Percentiles rank a stretch among this genome's conserved stretches.
These are phyloP conservation scores for Beauveria varroae DNA, from an alignment of 2,329 filamentous ascomycete species.

Conservation along the genomic window DNA sequence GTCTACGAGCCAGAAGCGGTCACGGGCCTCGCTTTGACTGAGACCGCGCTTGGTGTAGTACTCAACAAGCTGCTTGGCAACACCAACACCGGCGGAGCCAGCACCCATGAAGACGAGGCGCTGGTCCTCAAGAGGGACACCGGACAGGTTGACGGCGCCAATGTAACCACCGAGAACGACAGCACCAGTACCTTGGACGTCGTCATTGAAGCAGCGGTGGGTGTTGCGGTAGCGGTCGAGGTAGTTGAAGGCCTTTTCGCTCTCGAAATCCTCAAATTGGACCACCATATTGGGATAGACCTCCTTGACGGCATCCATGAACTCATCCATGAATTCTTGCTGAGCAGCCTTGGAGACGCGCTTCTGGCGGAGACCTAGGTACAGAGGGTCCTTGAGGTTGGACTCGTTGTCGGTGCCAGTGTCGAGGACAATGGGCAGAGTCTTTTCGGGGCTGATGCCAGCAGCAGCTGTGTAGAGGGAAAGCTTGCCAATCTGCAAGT, in stretches of 20 bases:
- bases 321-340: constrained; percentile 90
- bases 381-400: constrained; percentile 65
- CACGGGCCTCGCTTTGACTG: constrained; percentile 75
- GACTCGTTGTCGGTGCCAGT: constrained; percentile 59
- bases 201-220: constrained; percentile 97
- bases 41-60: constrained; percentile 92
- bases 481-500: constrained; percentile 72
- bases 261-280: constrained; percentile 98
- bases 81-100: constrained; percentile 90
- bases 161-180: constrained; percentile 83
- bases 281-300: constrained; percentile 62
- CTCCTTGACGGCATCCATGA: constrained; percentile 86
- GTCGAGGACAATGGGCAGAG: constrained; percentile 62
- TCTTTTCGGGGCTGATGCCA: constrained; percentile 86
- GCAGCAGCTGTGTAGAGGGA: constrained; percentile 92
- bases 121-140: constrained; percentile 80
- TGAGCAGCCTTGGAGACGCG: constrained; percentile 73
- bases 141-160: constrained; percentile 72
- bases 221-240: constrained; percentile 80
- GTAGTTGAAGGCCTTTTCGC: constrained; percentile 82
- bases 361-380: constrained; percentile 80
- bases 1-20: constrained; percentile 96
- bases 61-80: constrained; percentile 95
- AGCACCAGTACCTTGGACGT: constrained; percentile 94
- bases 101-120: constrained; percentile 94